Percentiles rank a stretch among this genome's conserved stretches.
phyloP scores from a whole-genome alignment of 495 filamentous ascomycete genomes.

The Aspergillus homomorphus region DNA sequence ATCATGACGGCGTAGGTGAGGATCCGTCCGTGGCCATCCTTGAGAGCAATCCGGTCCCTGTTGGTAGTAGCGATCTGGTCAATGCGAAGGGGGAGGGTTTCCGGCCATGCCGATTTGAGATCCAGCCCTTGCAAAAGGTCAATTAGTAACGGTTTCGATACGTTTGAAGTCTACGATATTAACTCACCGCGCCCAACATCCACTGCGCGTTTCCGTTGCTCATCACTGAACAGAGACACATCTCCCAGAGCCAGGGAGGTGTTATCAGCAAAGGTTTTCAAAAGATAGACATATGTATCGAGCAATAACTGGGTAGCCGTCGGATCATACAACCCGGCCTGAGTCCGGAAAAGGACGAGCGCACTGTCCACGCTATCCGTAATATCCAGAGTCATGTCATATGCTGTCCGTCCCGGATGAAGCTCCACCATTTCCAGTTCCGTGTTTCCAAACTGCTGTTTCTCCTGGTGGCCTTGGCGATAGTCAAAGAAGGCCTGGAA shows the following conservation, averaged over 20 bases:
- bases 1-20: constrained; percentile 8
- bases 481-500: constrained; percentile 39
- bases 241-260: background rate
- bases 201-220: no score
- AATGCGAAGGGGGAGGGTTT: background rate
- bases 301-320: constrained; percentile 5
- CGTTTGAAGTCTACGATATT: no score
- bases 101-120: background rate
- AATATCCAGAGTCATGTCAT: constrained; percentile 24
- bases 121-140: background rate
- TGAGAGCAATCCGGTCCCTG: constrained; percentile 5
- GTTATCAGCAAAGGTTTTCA: no score
- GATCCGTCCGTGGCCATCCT: constrained; percentile 3
- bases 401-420: constrained; percentile 11
- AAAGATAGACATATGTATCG: constrained; percentile 21
- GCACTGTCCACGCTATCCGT: constrained; percentile 18
- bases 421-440: no score
- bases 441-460: constrained; percentile 10
- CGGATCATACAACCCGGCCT: constrained; percentile 8
- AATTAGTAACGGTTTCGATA: no score
- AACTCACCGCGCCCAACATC: no score
- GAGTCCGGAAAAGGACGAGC: background rate
- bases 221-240: no score
- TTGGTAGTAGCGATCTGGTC: background rate
- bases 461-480: constrained; percentile 17